Percentiles rank a stretch among this genome's conserved stretches.
Conservation (phyloP, 2,329 filamentous ascomycete genomes). For the Talaromyces sp. region DNA sequence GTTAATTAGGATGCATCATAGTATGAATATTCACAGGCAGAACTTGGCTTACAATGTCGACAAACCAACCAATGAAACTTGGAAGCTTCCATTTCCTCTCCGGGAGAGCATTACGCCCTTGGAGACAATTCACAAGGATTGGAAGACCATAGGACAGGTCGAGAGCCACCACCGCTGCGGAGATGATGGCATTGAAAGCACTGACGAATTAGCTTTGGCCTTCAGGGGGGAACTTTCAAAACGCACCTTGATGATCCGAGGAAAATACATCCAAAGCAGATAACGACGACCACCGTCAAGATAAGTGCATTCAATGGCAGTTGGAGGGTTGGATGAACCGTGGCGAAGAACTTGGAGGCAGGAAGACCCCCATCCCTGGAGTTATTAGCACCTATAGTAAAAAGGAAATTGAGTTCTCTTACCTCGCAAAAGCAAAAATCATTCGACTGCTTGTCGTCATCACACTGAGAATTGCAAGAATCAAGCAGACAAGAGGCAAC, state of each 20-base stretch:
- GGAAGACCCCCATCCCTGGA: slow-evolving; percentile 66
- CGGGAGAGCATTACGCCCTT: slow-evolving; percentile 66
- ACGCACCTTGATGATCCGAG: slow-evolving; percentile 57
- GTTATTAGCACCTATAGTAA: neutral
- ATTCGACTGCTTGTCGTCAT: slow-evolving; percentile 42
- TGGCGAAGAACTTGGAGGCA: slow-evolving; percentile 60
- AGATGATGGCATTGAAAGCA: slow-evolving; percentile 72
- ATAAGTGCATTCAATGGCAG: slow-evolving; percentile 68
- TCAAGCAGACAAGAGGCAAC: slow-evolving; percentile 35
- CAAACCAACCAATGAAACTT: slow-evolving; percentile 58
- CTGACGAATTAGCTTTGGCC: slow-evolving; percentile 32
- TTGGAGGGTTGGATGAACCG: slow-evolving; percentile 61
- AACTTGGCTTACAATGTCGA: slow-evolving; percentile 53
- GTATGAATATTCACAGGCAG: neutral
- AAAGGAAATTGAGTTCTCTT: neutral
- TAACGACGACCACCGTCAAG: slow-evolving; percentile 62
- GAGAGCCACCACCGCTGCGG: slow-evolving; percentile 70
- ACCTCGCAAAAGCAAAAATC: slow-evolving; percentile 40
- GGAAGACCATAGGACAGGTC: slow-evolving; percentile 75
- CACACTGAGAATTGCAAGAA: slow-evolving; percentile 36
- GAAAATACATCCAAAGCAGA: slow-evolving; percentile 70
- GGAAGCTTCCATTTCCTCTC: slow-evolving; percentile 61
- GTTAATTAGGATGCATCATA: slow-evolving; percentile 2
- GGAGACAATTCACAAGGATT: slow-evolving; percentile 67
- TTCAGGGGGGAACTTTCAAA: slow-evolving; percentile 1